phyloP scores from a whole-genome alignment of 2,329 filamentous ascomycete species.

The Phoma sp. region DNA sequence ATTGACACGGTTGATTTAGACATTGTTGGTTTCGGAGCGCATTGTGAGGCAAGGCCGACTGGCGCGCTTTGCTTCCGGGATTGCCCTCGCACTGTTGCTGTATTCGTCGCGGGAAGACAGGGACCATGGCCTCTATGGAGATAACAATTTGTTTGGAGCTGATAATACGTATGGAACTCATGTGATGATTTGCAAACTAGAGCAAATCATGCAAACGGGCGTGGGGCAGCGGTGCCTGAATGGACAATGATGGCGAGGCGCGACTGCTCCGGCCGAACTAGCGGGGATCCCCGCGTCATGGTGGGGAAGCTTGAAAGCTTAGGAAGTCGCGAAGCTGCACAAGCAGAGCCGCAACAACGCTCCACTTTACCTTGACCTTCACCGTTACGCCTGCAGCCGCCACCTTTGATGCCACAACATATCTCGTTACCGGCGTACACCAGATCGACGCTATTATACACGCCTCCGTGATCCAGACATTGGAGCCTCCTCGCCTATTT shows the following conservation, averaged over 20 bases:
- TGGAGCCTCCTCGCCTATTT: background rate
- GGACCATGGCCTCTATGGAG: too few relatives aligned
- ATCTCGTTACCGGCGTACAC: background rate
- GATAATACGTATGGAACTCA: too few relatives aligned
- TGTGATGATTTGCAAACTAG: too few relatives aligned
- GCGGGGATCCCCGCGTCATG: constrained; percentile 11
- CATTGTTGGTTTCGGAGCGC: background rate
- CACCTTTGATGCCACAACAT: background rate
- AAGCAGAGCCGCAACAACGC: constrained; percentile 6
- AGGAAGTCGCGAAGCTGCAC: constrained; percentile 3
- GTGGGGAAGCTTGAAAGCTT: constrained; percentile 6
- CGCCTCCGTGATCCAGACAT: background rate
- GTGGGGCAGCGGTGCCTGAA: too few relatives aligned
- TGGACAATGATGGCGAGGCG: background rate
- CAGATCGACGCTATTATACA: background rate
- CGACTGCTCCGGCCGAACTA: constrained; percentile 1
- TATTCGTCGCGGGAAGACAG: background rate
- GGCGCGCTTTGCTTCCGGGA: background rate
- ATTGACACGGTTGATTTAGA: background rate
- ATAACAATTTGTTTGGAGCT: too few relatives aligned
- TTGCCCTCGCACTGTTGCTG: background rate
- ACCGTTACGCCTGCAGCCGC: background rate
- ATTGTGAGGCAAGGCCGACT: background rate
- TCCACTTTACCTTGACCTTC: constrained; percentile 1
- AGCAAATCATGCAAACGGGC: too few relatives aligned